Percentiles rank a stretch among this genome's conserved stretches.
phyloP scores from a whole-genome alignment of 2,329 filamentous ascomycete species.

The Penicillium sp. region DNA sequence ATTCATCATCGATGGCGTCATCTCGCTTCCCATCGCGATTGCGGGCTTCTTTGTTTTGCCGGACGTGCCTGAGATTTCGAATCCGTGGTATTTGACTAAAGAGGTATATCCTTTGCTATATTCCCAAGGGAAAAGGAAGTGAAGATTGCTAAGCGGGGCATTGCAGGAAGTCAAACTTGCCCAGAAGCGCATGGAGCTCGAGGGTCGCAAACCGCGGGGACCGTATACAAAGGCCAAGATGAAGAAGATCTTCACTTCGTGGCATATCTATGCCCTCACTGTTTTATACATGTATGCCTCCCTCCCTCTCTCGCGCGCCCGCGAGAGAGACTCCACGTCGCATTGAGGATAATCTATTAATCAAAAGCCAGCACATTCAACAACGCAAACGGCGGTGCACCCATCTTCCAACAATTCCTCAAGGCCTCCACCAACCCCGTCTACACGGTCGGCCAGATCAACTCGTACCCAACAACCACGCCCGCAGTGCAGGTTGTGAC shows the following conservation, averaged over 20 bases:
- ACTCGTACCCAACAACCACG: slow-evolving; percentile 65
- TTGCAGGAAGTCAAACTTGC: slow-evolving; percentile 51
- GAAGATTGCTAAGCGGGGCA: not conserved
- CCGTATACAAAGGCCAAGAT: slow-evolving; percentile 59
- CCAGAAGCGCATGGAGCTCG: slow-evolving; percentile 56
- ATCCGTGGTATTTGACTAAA: slow-evolving; percentile 54
- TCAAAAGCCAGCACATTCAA: slow-evolving; percentile 58
- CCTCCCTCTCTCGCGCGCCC: no score
- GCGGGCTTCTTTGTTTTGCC: slow-evolving; percentile 56
- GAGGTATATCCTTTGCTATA: slow-evolving; percentile 29
- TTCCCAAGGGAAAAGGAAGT: not conserved
- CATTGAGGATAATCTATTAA: no score
- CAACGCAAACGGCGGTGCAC: slow-evolving; percentile 60
- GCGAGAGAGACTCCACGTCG: no score
- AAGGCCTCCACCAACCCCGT: slow-evolving; percentile 46
- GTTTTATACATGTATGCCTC: slow-evolving; percentile 59
- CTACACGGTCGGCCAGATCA: slow-evolving; percentile 52
- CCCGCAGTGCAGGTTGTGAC: slow-evolving; percentile 61
- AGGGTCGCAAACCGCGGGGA: slow-evolving; percentile 51
- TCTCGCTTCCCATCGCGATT: slow-evolving; percentile 58
- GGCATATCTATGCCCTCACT: slow-evolving; percentile 67
- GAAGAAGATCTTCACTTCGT: slow-evolving; percentile 64
- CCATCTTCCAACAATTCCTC: slow-evolving; percentile 58
- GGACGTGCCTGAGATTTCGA: slow-evolving; percentile 57
- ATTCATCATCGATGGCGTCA: slow-evolving; percentile 60